Conservation (phyloP, 2,329 filamentous ascomycete genomes). For the Penicillium glabrum region DNA sequence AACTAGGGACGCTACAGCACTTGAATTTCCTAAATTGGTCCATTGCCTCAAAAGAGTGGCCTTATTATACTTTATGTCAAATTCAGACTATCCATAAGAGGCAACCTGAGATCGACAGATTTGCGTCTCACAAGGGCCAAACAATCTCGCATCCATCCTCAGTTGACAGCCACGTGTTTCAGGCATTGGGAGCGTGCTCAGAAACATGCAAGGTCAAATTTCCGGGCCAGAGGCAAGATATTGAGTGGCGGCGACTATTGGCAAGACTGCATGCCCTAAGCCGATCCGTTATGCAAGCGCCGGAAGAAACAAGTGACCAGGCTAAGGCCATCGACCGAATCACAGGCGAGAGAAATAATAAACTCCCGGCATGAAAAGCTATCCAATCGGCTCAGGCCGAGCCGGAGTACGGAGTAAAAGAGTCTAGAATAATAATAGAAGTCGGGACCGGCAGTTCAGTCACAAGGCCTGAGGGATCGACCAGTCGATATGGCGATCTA, state of each 20-base stretch:
- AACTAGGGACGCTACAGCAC: too few relatives aligned
- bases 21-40: too few relatives aligned
- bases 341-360: background rate
- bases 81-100: background rate
- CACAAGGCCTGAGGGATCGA: background rate
- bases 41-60: too few relatives aligned
- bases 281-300: background rate
- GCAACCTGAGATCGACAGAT: background rate
- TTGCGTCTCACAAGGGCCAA: background rate
- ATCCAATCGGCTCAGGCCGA: background rate
- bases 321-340: background rate
- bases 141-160: background rate
- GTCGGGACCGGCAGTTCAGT: background rate
- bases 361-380: background rate
- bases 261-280: background rate
- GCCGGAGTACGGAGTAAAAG: background rate
- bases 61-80: background rate
- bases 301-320: background rate
- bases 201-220: background rate
- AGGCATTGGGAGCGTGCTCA: background rate
- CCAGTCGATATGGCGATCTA: conserved; percentile 3
- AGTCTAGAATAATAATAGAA: too few relatives aligned
- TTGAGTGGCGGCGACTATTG: background rate
- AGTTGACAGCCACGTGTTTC: background rate
- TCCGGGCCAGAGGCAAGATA: background rate